Evolutionary conservation across 331 rosid species (phyloP), one percentile per base, ranked within the genome.

Genomic region (Dryas integrifolia): DNA sequence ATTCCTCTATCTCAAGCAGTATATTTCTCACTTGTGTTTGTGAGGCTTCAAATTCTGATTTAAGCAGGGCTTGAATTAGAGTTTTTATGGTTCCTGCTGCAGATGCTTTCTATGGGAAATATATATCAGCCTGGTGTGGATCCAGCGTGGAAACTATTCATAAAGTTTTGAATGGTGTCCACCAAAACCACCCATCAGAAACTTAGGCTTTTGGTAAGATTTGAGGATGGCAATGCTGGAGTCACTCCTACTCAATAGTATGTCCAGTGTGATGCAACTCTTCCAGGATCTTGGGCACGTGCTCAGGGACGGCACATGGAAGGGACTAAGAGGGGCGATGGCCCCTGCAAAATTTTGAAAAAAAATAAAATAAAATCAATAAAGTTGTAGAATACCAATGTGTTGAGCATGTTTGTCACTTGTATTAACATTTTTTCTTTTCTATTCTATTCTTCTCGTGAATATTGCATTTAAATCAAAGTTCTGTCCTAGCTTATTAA

Each of bases 151-250:
- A 72, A 53, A 21, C 74, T 60, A 50, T 61, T 70, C 56, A 40
- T 72, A 76, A 65, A 73, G 57, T 50, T 58, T 26, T 69, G 64
- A 24, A 16, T 63, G 70, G 57, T 53, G 10, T 72, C 56, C 18
- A 46, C 74, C 58, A 18, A 72, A 14, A 72, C 21, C 50, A 51
- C 5, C 57, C 58, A 49, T 53, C 14, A 76, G 51, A 72, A 52
- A 70, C 70, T 10, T 7, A 9, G 15, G 6, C 10, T 40, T 18
- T 13, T 16, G 9, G 16, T 35, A 18, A 49, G 53, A 8, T 56
- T 21, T 61, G 57, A 59, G 62, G 55, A n/a, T 46, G 45, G 49
- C 47, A 30, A 43, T 60, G 21, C 21, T 18, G 21, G 21, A 18
- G 21, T 18, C 21, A 18, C 21, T 18, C 21, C 21, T 18, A 18